These are phyloP conservation scores for Cicer judaicum DNA, from an alignment of 306 rosid species.

Conservation along the genomic window DNA sequence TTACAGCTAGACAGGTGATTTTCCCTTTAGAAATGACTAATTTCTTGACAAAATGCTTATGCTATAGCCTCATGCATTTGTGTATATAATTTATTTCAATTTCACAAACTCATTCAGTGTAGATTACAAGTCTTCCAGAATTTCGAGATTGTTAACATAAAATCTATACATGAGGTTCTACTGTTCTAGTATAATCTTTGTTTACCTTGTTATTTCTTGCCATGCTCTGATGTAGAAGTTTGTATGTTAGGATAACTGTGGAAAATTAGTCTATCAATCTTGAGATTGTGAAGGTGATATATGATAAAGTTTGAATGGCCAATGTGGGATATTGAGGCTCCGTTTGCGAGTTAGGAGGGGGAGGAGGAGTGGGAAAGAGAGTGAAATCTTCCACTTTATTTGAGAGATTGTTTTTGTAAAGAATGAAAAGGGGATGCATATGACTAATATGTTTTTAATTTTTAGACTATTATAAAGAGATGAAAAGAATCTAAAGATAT, in stretches of 20 bases:
- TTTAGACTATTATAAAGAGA: too few relatives aligned
- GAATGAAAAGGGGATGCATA: too few relatives aligned
- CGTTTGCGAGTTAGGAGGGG: not conserved
- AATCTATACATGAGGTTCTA: not conserved
- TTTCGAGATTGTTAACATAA: slow-evolving; percentile 22
- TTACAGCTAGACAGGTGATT: slow-evolving; percentile 80
- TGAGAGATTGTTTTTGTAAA: too few relatives aligned
- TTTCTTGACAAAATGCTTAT: slow-evolving; percentile 25
- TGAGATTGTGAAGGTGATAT: slow-evolving; percentile 15
- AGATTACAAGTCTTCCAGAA: slow-evolving; percentile 16
- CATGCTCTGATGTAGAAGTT: slow-evolving; percentile 27
- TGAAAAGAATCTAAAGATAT: too few relatives aligned
- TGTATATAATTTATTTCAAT: slow-evolving; percentile 27
- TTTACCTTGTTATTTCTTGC: not conserved
- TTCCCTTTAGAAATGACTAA: slow-evolving; percentile 29
- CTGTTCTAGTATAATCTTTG: slow-evolving; percentile 21
- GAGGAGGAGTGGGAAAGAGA: too few relatives aligned
- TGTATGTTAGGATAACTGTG: not conserved
- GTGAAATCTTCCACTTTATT: too few relatives aligned
- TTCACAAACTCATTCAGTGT: slow-evolving; percentile 11
- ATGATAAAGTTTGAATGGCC: slow-evolving; percentile 7
- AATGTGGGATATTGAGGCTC: slow-evolving; percentile 1
- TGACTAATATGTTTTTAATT: too few relatives aligned
- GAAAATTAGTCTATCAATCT: slow-evolving; percentile 15
- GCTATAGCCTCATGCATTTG: slow-evolving; percentile 7